Percentiles rank a stretch among this genome's conserved stretches.
phyloP scores from a whole-genome alignment of 305 asterid species.

The Solanum hybrid region DNA sequence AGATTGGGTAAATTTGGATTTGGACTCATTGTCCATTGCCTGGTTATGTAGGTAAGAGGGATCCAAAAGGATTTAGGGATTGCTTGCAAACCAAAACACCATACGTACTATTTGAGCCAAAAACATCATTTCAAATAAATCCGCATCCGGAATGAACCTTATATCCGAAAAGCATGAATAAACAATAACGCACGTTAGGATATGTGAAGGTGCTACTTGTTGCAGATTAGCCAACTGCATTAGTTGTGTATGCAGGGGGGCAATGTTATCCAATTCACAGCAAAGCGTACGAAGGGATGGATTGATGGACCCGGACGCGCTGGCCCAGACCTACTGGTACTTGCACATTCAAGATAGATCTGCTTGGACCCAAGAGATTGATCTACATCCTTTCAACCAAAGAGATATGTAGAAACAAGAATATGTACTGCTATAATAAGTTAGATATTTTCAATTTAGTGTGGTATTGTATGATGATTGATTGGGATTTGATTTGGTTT shows the following conservation, averaged over 20 bases:
- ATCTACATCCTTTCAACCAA: slow-evolving; percentile 53
- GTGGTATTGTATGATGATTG: neutral
- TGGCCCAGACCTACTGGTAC: slow-evolving; percentile 90
- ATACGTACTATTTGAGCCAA: neutral
- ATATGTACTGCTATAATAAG: neutral
- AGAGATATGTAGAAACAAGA: neutral
- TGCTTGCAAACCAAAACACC: neutral
- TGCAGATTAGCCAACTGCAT: neutral
- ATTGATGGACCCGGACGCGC: slow-evolving; percentile 54
- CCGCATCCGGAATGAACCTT: too few relatives aligned
- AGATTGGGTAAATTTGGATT: neutral
- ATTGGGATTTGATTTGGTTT: neutral
- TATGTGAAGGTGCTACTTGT: too few relatives aligned
- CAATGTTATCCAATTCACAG: slow-evolving; percentile 18
- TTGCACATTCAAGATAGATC: slow-evolving; percentile 67
- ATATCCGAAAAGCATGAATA: neutral
- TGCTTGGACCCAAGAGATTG: slow-evolving; percentile 80
- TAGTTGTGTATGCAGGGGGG: slow-evolving; percentile 15
- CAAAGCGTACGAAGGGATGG: slow-evolving; percentile 18
- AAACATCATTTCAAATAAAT: too few relatives aligned
- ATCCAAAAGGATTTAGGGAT: neutral
- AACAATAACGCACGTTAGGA: neutral
- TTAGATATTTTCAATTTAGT: neutral
- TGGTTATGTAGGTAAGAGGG: neutral
- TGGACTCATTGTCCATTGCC: neutral